Conservation (phyloP, 257 asterid species). For the Cruciata laevipes region DNA sequence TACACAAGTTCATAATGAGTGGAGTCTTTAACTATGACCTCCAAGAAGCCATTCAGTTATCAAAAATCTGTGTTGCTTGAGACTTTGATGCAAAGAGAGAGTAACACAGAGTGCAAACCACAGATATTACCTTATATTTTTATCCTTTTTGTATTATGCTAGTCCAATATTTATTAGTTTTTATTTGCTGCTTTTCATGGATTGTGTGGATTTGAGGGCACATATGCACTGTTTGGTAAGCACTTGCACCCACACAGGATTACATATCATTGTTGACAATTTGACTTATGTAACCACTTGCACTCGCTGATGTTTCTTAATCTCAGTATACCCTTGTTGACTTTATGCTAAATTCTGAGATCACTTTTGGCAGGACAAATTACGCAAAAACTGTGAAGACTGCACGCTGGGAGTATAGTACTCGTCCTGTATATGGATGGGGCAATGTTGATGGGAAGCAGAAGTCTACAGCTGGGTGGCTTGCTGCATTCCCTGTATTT, state of each 20-base stretch:
- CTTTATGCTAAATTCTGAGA: not conserved
- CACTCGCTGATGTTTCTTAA: not conserved
- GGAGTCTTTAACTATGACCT: not conserved
- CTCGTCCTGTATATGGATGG: conserved; percentile 92
- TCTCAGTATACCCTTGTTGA: not conserved
- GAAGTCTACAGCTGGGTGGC: conserved; percentile 98
- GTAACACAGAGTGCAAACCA: not conserved
- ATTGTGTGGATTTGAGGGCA: not conserved
- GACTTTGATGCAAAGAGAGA: not conserved
- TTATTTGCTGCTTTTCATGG: not conserved
- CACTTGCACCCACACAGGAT: not conserved
- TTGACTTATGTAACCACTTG: too few relatives aligned
- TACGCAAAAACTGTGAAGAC: conserved; percentile 72
- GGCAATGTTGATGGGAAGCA: conserved; percentile 80
- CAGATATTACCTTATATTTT: not conserved
- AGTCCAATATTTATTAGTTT: not conserved
- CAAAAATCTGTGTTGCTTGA: not conserved
- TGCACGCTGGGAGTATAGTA: conserved; percentile 91
- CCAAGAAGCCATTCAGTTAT: not conserved
- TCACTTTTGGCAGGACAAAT: conserved; percentile 59
- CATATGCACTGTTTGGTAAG: not conserved
- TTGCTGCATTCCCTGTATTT: conserved; percentile 95
- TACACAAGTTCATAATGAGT: not conserved
- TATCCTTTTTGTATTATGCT: not conserved
- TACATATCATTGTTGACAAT: not conserved